These are phyloP conservation scores for Mediolabrus comicus DNA, from an alignment of 108 stramenopile genomes.

Conservation along the genomic window DNA sequence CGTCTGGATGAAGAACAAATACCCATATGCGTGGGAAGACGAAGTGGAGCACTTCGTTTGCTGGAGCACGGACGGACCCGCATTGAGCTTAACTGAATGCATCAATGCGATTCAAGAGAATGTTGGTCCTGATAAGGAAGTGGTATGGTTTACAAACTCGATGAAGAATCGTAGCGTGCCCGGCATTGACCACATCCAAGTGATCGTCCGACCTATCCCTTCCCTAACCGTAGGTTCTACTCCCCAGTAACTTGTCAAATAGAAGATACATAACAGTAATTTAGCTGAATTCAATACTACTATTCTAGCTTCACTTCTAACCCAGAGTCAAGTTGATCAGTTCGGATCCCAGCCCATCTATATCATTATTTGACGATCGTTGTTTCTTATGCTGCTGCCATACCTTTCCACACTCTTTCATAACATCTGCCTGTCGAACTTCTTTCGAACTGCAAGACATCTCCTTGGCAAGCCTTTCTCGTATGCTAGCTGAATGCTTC, in stretches of 20 bases:
- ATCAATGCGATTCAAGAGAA: not conserved
- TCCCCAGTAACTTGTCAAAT: too few species aligned
- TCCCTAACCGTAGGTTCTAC: too few species aligned
- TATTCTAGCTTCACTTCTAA: too few species aligned
- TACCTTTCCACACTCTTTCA: constrained; percentile 74
- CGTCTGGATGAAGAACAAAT: not conserved
- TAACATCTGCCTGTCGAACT: constrained; percentile 67
- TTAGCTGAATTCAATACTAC: too few species aligned
- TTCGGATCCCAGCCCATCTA: too few species aligned
- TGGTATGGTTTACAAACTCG: not conserved
- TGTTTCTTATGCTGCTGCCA: constrained; percentile 56
- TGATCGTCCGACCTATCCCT: not conserved
- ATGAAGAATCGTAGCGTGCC: not conserved
- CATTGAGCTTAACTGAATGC: not conserved
- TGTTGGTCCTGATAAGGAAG: not conserved
- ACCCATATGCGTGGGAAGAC: not conserved
- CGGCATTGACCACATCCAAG: not conserved
- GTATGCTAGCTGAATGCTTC: constrained; percentile 50
- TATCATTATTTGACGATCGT: not conserved
- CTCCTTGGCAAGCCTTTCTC: constrained; percentile 35
- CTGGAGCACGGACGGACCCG: not conserved
- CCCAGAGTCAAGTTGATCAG: not conserved
- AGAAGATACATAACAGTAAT: too few species aligned
- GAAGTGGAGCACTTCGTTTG: not conserved
- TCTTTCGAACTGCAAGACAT: constrained; percentile 34